Percentiles rank a stretch among this genome's conserved stretches.
Evolutionary conservation across 257 asterid species (phyloP).

Genomic region (Nicotiana attenuata): DNA sequence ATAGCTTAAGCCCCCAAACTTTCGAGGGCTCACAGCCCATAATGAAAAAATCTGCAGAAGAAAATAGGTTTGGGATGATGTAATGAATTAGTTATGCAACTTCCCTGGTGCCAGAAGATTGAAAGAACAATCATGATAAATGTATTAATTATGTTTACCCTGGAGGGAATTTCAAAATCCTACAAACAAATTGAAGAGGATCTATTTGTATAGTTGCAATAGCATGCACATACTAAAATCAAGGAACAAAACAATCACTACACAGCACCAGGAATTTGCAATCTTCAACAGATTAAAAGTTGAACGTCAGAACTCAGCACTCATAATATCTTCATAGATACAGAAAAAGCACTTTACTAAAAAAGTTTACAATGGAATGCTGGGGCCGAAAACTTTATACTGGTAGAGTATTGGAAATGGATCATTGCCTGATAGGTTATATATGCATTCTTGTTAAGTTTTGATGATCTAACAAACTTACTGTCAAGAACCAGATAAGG

Average conservation of each 20-base stretch:
- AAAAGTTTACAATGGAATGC: not conserved
- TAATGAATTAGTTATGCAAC: not conserved
- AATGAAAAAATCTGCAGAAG: slow-evolving; percentile 65
- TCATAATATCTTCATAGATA: not conserved
- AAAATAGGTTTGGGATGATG: not conserved
- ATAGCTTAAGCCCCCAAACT: slow-evolving; percentile 64
- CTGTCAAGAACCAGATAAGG: too few species aligned
- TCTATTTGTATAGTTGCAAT: not conserved
- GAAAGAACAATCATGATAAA: not conserved
- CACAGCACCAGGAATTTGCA: not conserved
- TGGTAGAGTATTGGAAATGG: not conserved
- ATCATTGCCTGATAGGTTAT: too few species aligned
- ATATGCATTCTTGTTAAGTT: too few species aligned
- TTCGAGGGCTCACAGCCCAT: slow-evolving; percentile 83
- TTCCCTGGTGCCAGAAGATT: not conserved
- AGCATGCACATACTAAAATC: not conserved
- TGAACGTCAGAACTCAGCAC: not conserved
- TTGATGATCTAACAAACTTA: too few species aligned
- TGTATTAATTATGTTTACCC: not conserved
- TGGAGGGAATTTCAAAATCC: not conserved
- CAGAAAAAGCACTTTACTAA: not conserved
- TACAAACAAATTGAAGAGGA: not conserved
- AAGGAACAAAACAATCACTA: not conserved
- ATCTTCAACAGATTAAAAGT: not conserved
- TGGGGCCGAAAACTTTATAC: not conserved